A percentile compares a stretch with the other conserved stretches of the same genome.
These are phyloP conservation scores for Schwanniomyces vanrijiae DNA, from an alignment of 805 yeast genomes.

Conservation along the genomic window DNA sequence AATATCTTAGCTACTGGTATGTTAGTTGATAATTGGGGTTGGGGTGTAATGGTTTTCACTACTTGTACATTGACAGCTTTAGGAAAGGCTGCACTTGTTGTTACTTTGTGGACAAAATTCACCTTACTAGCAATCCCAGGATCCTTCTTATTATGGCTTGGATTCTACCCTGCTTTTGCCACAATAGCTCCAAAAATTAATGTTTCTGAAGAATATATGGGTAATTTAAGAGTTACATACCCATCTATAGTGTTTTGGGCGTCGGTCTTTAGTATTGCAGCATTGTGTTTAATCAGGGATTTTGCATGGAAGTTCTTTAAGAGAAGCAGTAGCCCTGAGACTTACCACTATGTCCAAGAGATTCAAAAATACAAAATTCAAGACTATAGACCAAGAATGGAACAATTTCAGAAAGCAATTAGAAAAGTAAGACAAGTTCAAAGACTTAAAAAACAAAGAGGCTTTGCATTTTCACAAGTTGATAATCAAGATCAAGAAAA, in stretches of 20 bases:
- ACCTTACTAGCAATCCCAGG: conserved; percentile 94
- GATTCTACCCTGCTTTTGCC: conserved; percentile 85
- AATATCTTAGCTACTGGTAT: conserved; percentile 65
- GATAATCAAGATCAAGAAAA: conserved; percentile 89
- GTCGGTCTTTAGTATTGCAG: conserved; percentile 69
- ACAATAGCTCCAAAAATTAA: conserved; percentile 78
- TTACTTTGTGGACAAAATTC: conserved; percentile 93
- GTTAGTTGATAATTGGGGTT: conserved; percentile 85
- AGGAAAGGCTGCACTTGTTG: conserved; percentile 92
- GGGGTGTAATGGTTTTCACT: conserved; percentile 91
- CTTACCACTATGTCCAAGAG: conserved; percentile 94
- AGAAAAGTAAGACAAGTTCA: conserved; percentile 97
- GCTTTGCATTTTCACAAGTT: conserved; percentile 96
- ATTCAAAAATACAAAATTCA: conserved; percentile 93
- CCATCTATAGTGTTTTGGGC: conserved; percentile 85
- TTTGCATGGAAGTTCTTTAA: conserved; percentile 92
- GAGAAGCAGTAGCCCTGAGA: conserved; percentile 87
- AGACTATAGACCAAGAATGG: conserved; percentile 94
- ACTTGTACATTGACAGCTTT: conserved; percentile 84
- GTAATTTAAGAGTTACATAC: conserved; percentile 74
- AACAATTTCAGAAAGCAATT: conserved; percentile 94
- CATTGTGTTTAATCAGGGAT: conserved; percentile 80
- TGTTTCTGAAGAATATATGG: conserved; percentile 82
- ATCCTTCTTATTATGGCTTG: conserved; percentile 79
- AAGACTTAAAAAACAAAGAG: conserved; percentile 96